phyloP scores from a whole-genome alignment of 306 rosid genomes.

The Sicyos baderoa region DNA sequence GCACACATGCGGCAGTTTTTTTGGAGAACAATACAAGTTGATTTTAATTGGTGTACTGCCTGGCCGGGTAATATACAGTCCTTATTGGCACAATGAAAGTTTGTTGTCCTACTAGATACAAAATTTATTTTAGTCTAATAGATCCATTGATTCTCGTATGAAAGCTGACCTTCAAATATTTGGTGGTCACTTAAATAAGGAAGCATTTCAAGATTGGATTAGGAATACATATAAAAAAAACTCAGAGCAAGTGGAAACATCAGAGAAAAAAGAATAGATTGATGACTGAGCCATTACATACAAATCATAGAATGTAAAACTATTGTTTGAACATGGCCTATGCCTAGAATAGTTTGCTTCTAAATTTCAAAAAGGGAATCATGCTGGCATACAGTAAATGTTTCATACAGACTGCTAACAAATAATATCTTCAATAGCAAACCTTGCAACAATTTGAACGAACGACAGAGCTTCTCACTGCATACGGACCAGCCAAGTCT shows the following conservation, averaged over 20 bases:
- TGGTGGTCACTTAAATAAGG: background rate
- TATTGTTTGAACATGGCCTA: background rate
- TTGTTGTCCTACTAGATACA: no score
- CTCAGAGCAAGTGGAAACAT: background rate
- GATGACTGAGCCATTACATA: background rate
- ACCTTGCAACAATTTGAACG: conserved; percentile 88
- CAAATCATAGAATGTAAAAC: background rate
- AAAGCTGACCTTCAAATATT: background rate
- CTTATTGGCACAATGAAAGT: no score
- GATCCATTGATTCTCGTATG: no score
- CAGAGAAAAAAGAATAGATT: background rate
- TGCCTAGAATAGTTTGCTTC: background rate
- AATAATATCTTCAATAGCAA: conserved; percentile 20
- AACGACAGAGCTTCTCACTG: conserved; percentile 52
- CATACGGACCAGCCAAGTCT: conserved; percentile 78
- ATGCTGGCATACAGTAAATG: background rate
- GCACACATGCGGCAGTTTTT: no score
- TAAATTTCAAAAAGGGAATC: conserved; percentile 1
- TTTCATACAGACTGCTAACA: conserved; percentile 4
- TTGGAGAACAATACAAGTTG: no score
- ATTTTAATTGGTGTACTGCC: no score
- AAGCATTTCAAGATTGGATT: background rate
- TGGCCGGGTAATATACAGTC: no score
- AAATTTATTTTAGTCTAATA: no score
- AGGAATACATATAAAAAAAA: background rate